Evolutionary conservation across 2,329 filamentous ascomycete genomes (phyloP).

Genomic region (Beauveria caledonica): DNA sequence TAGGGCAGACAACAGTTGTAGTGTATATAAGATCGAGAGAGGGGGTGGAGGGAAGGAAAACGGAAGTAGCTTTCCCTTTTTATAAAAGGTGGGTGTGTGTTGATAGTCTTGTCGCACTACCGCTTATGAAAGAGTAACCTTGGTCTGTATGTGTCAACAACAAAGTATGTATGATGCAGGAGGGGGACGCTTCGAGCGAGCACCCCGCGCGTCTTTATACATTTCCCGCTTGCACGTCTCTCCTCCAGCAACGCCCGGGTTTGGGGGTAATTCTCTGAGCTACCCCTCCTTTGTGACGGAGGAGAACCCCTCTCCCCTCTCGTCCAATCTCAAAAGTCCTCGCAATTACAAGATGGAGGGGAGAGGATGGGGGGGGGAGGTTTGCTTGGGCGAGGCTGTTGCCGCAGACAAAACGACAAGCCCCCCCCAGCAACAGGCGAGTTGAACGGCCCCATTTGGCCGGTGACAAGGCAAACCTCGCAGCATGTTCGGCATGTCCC

Average conservation of each 20-base stretch:
- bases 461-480: background rate
- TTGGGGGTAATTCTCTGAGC: background rate
- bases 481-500: background rate
- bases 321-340: background rate
- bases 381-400: background rate
- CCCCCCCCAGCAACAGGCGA: too few species aligned
- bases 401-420: too few species aligned
- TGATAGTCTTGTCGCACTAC: background rate
- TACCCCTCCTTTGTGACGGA: background rate
- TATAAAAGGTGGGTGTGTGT: background rate
- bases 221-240: background rate
- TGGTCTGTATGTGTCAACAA: conserved; percentile 10
- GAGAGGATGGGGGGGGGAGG: background rate
- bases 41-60: background rate
- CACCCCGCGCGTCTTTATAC: conserved; percentile 1
- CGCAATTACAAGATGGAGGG: background rate
- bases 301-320: background rate
- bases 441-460: too few species aligned
- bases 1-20: background rate
- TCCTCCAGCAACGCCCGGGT: background rate
- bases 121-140: background rate
- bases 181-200: background rate
- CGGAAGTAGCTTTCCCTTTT: background rate
- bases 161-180: conserved; percentile 1
- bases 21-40: background rate